Evolutionary conservation across 208 protist species (phyloP).

Genomic region (Angomonas deanei): DNA sequence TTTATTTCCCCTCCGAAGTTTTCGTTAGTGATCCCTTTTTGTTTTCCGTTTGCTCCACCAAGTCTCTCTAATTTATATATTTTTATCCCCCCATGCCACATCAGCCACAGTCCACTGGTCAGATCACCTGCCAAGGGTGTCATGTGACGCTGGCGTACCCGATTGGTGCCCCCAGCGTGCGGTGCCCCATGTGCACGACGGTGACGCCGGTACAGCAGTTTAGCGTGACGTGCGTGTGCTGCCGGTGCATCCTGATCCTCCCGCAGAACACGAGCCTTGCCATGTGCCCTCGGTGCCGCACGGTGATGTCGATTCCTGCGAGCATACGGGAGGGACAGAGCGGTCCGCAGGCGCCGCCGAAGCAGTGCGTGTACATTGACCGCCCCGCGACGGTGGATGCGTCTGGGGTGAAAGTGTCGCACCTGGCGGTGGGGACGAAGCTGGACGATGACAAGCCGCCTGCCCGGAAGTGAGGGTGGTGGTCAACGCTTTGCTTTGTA

Average conservation of each 20-base stretch:
- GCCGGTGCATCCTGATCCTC: slow-evolving; percentile 74
- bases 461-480: neutral
- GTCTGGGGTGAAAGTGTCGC: slow-evolving; percentile 31
- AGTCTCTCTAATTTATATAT: neutral
- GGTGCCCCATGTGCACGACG: slow-evolving; percentile 78
- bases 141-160: slow-evolving; percentile 78
- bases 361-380: slow-evolving; percentile 82
- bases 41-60: neutral
- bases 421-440: slow-evolving; percentile 66
- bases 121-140: slow-evolving; percentile 75
- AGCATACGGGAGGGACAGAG: slow-evolving; percentile 66
- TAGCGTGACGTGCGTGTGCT: slow-evolving; percentile 75
- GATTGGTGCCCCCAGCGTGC: slow-evolving; percentile 73
- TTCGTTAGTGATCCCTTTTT: neutral
- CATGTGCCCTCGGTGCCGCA: slow-evolving; percentile 81
- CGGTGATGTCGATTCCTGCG: slow-evolving; percentile 77
- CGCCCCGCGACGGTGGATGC: slow-evolving; percentile 44
- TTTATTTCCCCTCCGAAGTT: neutral
- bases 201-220: slow-evolving; percentile 82
- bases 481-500: neutral
- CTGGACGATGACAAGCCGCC: slow-evolving; percentile 49
- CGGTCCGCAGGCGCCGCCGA: slow-evolving; percentile 47
- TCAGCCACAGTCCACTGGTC: slow-evolving; percentile 58
- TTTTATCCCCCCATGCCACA: slow-evolving; percentile 28
- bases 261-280: slow-evolving; percentile 81